Conservation (phyloP, 2,329 filamentous ascomycete genomes). For the Zymoseptoria pseudotritici region DNA sequence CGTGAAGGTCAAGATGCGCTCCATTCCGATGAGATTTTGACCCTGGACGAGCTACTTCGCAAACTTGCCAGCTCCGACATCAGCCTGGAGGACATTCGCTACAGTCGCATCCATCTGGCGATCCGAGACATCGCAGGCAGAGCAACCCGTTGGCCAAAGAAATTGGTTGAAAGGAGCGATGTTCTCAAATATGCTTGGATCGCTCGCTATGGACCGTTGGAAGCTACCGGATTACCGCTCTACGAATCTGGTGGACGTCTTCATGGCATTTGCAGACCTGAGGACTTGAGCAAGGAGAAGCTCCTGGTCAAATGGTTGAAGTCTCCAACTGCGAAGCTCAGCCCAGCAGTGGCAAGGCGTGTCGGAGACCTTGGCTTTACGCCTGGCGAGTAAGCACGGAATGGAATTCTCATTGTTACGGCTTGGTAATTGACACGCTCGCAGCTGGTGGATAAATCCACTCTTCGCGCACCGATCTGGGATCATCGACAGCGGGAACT, state of each 20-base stretch:
- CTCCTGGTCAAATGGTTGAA: slow-evolving; percentile 28
- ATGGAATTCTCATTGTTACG: no score
- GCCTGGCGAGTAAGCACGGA: slow-evolving; percentile 42
- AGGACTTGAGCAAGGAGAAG: slow-evolving; percentile 34
- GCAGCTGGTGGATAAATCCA: slow-evolving; percentile 46
- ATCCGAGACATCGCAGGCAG: slow-evolving; percentile 37
- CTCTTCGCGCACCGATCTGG: slow-evolving; percentile 42
- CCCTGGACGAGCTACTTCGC: slow-evolving; percentile 37
- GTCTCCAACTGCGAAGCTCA: slow-evolving; percentile 25
- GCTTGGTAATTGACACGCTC: no score
- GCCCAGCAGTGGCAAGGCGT: slow-evolving; percentile 29
- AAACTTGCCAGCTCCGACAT: slow-evolving; percentile 23
- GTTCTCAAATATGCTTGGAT: slow-evolving; percentile 35
- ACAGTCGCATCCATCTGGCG: slow-evolving; percentile 41
- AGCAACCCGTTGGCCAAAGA: slow-evolving; percentile 41
- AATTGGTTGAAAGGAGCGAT: slow-evolving; percentile 40
- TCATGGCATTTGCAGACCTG: slow-evolving; percentile 33
- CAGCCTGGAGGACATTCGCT: slow-evolving; percentile 31
- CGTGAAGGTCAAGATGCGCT: slow-evolving; percentile 39
- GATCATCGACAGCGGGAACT: slow-evolving; percentile 39
- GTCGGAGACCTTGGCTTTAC: slow-evolving; percentile 38
- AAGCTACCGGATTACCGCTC: slow-evolving; percentile 33
- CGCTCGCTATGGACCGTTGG: slow-evolving; percentile 31
- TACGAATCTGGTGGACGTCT: slow-evolving; percentile 39
- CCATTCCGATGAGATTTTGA: slow-evolving; percentile 37